These are phyloP conservation scores for Plenodomus lindquistii DNA, from an alignment of 2,329 filamentous ascomycete species.

Conservation along the genomic window DNA sequence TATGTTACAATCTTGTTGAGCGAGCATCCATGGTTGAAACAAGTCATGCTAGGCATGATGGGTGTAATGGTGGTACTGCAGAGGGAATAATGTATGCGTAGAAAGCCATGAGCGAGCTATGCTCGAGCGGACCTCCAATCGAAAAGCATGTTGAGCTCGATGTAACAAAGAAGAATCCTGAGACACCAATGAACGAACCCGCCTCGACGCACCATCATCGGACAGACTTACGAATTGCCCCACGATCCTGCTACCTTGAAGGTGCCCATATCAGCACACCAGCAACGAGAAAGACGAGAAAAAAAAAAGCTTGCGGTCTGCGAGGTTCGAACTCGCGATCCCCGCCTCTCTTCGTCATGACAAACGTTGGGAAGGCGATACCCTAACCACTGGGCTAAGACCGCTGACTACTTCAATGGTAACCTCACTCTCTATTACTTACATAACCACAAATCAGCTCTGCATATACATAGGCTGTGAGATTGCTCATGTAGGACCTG, in stretches of 20 bases:
- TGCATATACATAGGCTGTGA: neutral
- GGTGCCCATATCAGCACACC: too few species aligned
- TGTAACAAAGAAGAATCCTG: too few species aligned
- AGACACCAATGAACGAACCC: too few species aligned
- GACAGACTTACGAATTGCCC: too few species aligned
- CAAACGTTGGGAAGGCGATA: conserved; percentile 43
- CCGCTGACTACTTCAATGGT: conserved; percentile 16
- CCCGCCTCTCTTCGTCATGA: conserved; percentile 21
- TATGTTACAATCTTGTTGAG: conserved; percentile 96
- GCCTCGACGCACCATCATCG: too few species aligned
- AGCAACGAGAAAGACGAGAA: too few species aligned
- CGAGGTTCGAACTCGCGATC: conserved; percentile 38
- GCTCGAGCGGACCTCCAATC: too few species aligned
- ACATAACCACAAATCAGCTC: neutral
- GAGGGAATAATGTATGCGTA: conserved; percentile 67
- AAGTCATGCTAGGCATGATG: conserved; percentile 92
- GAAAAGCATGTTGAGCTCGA: too few species aligned
- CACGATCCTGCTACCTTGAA: too few species aligned
- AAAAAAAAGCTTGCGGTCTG: conserved; percentile 8
- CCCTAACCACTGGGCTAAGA: conserved; percentile 45
- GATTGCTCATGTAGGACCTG: too few species aligned
- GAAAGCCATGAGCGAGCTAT: too few species aligned
- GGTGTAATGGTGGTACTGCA: conserved; percentile 91
- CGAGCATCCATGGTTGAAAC: conserved; percentile 97
- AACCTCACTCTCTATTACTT: neutral